phyloP scores from a whole-genome alignment of 768 basidiomycete genomes.

The Tylopilus rubrobrunneus region DNA sequence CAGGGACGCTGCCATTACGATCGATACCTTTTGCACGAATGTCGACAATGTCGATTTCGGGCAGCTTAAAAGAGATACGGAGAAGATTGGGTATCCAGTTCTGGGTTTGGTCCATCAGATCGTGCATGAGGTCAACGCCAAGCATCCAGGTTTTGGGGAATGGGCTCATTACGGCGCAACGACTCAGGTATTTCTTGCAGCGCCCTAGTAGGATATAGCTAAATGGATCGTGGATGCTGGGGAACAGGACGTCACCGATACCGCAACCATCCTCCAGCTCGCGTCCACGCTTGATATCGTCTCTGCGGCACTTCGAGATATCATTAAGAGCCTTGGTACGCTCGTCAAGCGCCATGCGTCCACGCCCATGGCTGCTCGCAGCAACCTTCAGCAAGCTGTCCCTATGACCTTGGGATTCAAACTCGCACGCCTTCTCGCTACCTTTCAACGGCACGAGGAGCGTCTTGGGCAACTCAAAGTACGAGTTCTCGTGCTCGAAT shows the following conservation, averaged over 20 bases:
- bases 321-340: conserved; percentile 27
- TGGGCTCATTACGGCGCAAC: conserved; percentile 49
- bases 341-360: conserved; percentile 32
- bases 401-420: conserved; percentile 48
- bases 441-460: conserved; percentile 38
- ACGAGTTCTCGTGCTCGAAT: conserved; percentile 40
- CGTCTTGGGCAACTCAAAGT: conserved; percentile 35
- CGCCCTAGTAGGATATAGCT: background rate
- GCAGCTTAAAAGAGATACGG: conserved; percentile 37
- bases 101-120: conserved; percentile 43
- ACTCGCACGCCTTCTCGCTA: conserved; percentile 40
- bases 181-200: conserved; percentile 36
- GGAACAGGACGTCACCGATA: conserved; percentile 45
- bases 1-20: conserved; percentile 33
- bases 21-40: conserved; percentile 32
- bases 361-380: conserved; percentile 44
- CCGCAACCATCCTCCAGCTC: conserved; percentile 41
- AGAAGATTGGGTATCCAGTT: conserved; percentile 43
- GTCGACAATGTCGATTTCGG: conserved; percentile 37
- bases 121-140: conserved; percentile 35
- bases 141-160: conserved; percentile 37
- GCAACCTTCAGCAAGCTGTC: conserved; percentile 47
- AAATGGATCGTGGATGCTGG: background rate
- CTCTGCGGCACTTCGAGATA: conserved; percentile 26
- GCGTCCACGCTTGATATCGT: conserved; percentile 36